Percentiles rank a stretch among this genome's conserved stretches.
Conservation (phyloP, 2,329 filamentous ascomycete species). For the Aspergillus sp. region DNA sequence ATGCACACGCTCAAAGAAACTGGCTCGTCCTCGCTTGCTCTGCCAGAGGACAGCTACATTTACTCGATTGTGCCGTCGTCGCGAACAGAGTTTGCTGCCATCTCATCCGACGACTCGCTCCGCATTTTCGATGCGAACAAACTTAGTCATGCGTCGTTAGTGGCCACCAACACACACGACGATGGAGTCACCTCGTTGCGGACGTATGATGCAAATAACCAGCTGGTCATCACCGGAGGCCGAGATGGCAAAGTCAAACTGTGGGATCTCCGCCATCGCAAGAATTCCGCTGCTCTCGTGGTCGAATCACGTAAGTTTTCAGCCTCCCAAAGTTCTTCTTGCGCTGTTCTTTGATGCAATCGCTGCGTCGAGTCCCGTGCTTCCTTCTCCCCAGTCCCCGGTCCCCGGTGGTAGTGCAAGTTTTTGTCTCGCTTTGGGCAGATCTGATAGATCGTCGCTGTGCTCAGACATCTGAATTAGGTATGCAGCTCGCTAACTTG, state of each 20-base stretch:
- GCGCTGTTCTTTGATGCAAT: background rate
- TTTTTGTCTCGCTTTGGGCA: background rate
- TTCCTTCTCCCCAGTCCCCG: background rate
- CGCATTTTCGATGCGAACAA: conserved; percentile 40
- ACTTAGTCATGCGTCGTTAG: conserved; percentile 31
- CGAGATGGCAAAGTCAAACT: conserved; percentile 43
- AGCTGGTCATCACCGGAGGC: conserved; percentile 37
- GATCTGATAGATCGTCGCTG: background rate
- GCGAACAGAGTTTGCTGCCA: conserved; percentile 37
- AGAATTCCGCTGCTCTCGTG: conserved; percentile 30
- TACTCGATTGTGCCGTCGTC: conserved; percentile 38
- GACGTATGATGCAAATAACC: conserved; percentile 27
- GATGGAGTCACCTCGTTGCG: conserved; percentile 40
- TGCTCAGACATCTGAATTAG: background rate
- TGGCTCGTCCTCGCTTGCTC: conserved; percentile 38
- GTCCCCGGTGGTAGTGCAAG: background rate
- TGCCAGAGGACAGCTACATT: conserved; percentile 44
- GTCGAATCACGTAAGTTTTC: conserved; percentile 36
- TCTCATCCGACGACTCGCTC: conserved; percentile 48
- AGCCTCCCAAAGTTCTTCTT: background rate
- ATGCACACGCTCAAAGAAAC: conserved; percentile 37
- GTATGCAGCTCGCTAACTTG: conserved; percentile 16
- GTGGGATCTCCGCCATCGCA: conserved; percentile 40
- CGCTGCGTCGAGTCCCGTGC: background rate
- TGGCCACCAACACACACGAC: conserved; percentile 31